Evolutionary conservation across 257 asterid genomes (phyloP).

Genomic region (Solanum sejunctum): DNA sequence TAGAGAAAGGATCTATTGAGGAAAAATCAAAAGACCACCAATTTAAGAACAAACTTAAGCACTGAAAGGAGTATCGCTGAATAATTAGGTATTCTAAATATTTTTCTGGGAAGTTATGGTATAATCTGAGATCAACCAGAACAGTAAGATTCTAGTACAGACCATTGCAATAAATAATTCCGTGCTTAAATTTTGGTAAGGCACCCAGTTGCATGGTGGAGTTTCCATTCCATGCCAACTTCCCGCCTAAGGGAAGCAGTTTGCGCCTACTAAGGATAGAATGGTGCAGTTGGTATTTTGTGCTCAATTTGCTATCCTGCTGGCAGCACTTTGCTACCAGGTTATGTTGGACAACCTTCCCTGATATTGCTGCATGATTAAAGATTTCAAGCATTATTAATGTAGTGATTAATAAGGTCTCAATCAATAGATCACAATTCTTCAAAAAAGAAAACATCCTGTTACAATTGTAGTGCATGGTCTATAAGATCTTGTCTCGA

Average conservation of each 20-base stretch:
- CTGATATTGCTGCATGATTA: constrained; percentile 89
- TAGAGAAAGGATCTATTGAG: neutral
- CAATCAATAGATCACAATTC: constrained; percentile 6
- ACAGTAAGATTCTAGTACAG: constrained; percentile 87
- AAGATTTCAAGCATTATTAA: constrained; percentile 41
- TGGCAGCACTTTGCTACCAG: constrained; percentile 96
- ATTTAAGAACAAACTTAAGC: neutral
- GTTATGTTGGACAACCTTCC: constrained; percentile 84
- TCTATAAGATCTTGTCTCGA: neutral
- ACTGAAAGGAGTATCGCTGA: constrained; percentile 7
- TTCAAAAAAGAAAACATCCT: neutral
- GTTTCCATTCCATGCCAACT: constrained; percentile 70
- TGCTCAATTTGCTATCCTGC: constrained; percentile 76
- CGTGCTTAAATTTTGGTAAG: constrained; percentile 52
- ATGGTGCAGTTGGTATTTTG: constrained; percentile 46
- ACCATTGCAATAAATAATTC: constrained; percentile 89
- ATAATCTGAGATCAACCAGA: constrained; percentile 65
- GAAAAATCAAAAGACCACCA: neutral
- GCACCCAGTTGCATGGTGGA: constrained; percentile 58
- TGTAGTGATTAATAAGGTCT: constrained; percentile 17
- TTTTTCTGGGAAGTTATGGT: constrained; percentile 21
- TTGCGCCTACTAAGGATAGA: constrained; percentile 52
- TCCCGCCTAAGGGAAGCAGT: constrained; percentile 55
- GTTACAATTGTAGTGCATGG: neutral
- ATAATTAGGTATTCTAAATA: constrained; percentile 16